Percentiles rank a stretch among this genome's conserved stretches.
These are phyloP conservation scores for Colletotrichum simmondsii DNA, from an alignment of 2,329 filamentous ascomycete genomes.

Conservation along the genomic window DNA sequence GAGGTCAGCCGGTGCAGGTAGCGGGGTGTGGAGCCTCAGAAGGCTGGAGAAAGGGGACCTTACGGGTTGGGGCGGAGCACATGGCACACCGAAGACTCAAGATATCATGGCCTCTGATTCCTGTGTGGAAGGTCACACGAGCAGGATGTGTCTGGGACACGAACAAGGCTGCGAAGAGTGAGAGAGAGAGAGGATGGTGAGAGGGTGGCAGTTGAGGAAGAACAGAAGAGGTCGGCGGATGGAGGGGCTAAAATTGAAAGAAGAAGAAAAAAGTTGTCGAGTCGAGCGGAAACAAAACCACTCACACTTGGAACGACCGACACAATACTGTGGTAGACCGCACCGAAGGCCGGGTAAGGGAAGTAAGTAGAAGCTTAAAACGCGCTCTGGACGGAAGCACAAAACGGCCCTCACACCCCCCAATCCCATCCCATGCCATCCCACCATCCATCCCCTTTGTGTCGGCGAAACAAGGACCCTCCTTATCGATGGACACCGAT, in stretches of 20 bases:
- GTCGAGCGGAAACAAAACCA: slow-evolving; percentile 13
- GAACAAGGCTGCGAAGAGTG: neutral
- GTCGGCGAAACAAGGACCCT: slow-evolving; percentile 27
- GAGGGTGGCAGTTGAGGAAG: neutral
- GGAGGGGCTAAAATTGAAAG: neutral
- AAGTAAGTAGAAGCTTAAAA: slow-evolving; percentile 32
- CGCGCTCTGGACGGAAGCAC: slow-evolving; percentile 29
- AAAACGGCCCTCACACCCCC: slow-evolving; percentile 24
- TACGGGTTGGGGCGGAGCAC: slow-evolving; percentile 30
- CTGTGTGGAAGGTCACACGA: slow-evolving; percentile 26
- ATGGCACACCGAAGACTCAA: slow-evolving; percentile 31
- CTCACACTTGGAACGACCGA: neutral
- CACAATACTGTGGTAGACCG: neutral
- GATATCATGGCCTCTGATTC: slow-evolving; percentile 25
- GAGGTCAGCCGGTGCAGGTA: slow-evolving; percentile 34
- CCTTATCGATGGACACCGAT: slow-evolving; percentile 24
- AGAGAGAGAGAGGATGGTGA: neutral
- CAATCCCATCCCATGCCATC: neutral
- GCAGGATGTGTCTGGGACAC: slow-evolving; percentile 7
- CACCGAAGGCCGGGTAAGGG: neutral
- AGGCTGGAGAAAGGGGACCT: slow-evolving; percentile 26
- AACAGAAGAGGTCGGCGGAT: neutral
- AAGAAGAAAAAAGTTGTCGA: neutral
- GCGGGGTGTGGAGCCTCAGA: slow-evolving; percentile 27
- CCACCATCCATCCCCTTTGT: neutral